Evolutionary conservation across 306 rosid genomes (phyloP).

Genomic region (Sesbania bispinosa): DNA sequence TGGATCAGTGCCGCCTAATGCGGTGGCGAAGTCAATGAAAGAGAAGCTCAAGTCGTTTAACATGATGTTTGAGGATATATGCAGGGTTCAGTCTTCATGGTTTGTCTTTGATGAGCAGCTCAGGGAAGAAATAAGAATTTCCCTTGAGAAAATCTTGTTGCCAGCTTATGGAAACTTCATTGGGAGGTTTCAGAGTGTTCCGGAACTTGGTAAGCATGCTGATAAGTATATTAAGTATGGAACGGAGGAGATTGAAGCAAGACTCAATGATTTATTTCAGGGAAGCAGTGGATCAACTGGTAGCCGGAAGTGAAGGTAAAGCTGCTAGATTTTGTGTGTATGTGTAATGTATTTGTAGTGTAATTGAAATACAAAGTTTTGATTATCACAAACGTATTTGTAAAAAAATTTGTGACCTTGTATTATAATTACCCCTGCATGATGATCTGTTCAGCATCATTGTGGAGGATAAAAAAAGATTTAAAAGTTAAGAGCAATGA

Average conservation of each 20-base stretch:
- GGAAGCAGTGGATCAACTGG: constrained; percentile 56
- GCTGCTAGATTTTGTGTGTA: constrained; percentile 32
- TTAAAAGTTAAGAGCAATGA: neutral
- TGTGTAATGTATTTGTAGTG: constrained; percentile 40
- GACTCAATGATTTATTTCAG: constrained; percentile 52
- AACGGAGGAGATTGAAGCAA: constrained; percentile 51
- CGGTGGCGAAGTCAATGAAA: no score
- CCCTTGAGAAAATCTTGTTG: neutral
- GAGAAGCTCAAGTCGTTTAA: no score
- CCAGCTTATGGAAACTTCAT: no score
- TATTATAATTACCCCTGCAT: constrained; percentile 17
- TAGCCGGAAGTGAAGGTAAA: constrained; percentile 53
- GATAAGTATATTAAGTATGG: constrained; percentile 59
- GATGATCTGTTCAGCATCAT: neutral
- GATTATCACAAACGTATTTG: constrained; percentile 16
- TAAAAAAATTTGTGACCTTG: constrained; percentile 25
- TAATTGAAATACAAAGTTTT: constrained; percentile 29
- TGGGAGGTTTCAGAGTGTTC: constrained; percentile 36
- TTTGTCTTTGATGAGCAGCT: neutral
- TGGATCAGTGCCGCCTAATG: neutral
- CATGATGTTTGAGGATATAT: neutral
- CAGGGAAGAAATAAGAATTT: neutral
- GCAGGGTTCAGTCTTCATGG: neutral
- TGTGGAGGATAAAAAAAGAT: neutral
- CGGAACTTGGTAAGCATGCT: constrained; percentile 56